Percentiles rank a stretch among this genome's conserved stretches.
Conservation (phyloP, 1,139 yeast species). For the Geotrichum aggregatum region DNA sequence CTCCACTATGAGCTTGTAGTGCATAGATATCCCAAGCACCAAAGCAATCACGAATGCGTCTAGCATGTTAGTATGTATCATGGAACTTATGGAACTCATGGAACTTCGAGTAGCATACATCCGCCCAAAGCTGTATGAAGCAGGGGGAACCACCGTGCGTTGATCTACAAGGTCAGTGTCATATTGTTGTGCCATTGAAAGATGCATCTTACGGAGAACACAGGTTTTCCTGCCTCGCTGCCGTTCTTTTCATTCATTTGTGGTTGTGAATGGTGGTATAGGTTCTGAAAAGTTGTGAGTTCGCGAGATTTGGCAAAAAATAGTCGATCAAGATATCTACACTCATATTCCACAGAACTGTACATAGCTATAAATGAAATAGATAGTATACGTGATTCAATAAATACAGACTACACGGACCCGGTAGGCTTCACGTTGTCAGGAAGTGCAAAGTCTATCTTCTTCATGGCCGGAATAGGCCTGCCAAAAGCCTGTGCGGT, state of each 20-base stretch:
- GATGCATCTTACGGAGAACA: conserved; percentile 4
- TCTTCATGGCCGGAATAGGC: conserved; percentile 45
- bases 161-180: conserved; percentile 9
- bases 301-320: no score
- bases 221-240: conserved; percentile 3
- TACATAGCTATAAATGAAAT: neutral
- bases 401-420: conserved; percentile 56
- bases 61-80: conserved; percentile 2
- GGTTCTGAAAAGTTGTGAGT: neutral
- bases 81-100: no score
- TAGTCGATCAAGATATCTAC: no score
- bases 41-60: conserved; percentile 13
- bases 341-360: neutral
- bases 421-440: conserved; percentile 57
- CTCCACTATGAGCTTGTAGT: conserved; percentile 10
- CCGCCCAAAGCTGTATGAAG: conserved; percentile 18
- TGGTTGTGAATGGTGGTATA: neutral
- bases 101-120: conserved; percentile 9
- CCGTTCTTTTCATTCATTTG: conserved; percentile 5
- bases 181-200: neutral
- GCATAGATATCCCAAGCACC: conserved; percentile 11
- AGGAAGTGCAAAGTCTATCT: conserved; percentile 70
- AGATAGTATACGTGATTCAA: neutral
- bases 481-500: conserved; percentile 28
- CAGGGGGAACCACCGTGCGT: conserved; percentile 17